These are phyloP conservation scores for Neurospora tetrasperma DNA, from an alignment of 495 filamentous ascomycete species.

Conservation along the genomic window DNA sequence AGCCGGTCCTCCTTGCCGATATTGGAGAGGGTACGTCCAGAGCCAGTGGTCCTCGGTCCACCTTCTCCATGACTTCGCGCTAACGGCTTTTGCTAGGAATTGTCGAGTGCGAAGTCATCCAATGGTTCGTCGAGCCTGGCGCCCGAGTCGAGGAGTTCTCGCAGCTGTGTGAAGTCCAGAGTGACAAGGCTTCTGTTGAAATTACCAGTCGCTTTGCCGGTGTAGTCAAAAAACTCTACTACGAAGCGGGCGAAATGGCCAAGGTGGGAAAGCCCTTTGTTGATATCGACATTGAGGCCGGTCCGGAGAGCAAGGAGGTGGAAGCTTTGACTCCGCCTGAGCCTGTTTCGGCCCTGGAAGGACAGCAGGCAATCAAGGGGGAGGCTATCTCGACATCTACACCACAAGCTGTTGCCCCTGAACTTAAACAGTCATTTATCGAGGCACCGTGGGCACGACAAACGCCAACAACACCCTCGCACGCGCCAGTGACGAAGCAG, in stretches of 20 bases:
- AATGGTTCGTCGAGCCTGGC: constrained; percentile 97
- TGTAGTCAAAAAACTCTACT: constrained; percentile 92
- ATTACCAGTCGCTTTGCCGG: constrained; percentile 94
- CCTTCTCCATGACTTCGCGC: neutral
- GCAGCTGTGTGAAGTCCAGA: constrained; percentile 93
- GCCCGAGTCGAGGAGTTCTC: constrained; percentile 97
- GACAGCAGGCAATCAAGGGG: neutral
- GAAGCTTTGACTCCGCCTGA: constrained; percentile 30
- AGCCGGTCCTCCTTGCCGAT: constrained; percentile 86
- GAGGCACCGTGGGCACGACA: neutral
- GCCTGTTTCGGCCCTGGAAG: constrained; percentile 10
- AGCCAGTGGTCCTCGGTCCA: neutral
- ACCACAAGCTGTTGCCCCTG: neutral
- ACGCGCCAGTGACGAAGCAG: constrained; percentile 1
- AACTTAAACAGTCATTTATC: neutral
- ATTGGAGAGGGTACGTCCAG: constrained; percentile 76
- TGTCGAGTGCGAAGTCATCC: constrained; percentile 95
- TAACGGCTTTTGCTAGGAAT: constrained; percentile 51
- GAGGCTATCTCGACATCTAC: neutral
- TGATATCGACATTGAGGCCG: constrained; percentile 61
- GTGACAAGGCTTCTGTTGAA: constrained; percentile 97
- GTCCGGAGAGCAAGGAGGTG: constrained; percentile 37
- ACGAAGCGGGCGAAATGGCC: constrained; percentile 91
- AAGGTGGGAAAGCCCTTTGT: constrained; percentile 81
- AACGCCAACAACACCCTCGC: constrained; percentile 5